Conservation (phyloP, 106 monocot genomes). For the Cymbidium sinense region DNA sequence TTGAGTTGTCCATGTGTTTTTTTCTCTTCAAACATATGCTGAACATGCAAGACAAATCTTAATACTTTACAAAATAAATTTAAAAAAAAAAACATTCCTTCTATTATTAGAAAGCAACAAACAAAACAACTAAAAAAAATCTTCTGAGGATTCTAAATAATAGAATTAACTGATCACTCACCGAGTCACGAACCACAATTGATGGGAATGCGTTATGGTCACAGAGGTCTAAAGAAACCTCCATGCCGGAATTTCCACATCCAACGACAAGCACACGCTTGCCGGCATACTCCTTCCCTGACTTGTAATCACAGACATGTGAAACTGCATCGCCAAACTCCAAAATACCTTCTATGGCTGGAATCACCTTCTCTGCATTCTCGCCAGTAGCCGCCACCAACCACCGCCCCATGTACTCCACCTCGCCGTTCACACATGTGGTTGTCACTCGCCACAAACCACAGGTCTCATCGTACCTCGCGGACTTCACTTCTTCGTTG, state of each 20-base stretch:
- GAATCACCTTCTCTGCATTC: slow-evolving; percentile 4
- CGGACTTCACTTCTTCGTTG: neutral
- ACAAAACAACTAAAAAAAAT: too few species aligned
- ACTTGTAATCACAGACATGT: slow-evolving; percentile 4
- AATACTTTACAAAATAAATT: too few species aligned
- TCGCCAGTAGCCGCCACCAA: slow-evolving; percentile 1
- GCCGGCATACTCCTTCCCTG: neutral
- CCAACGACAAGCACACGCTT: slow-evolving; percentile 1
- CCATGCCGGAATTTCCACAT: slow-evolving; percentile 7
- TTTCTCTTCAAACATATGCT: too few species aligned
- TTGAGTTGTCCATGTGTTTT: too few species aligned
- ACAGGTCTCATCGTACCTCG: neutral
- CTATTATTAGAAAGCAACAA: too few species aligned
- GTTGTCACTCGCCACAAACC: neutral
- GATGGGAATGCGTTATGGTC: neutral
- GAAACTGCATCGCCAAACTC: neutral
- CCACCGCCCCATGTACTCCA: slow-evolving; percentile 6
- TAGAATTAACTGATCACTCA: neutral
- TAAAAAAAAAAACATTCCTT: too few species aligned
- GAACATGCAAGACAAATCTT: too few species aligned
- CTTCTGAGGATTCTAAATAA: neutral
- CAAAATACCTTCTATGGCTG: neutral
- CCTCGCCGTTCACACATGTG: neutral
- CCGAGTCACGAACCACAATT: slow-evolving; percentile 7
- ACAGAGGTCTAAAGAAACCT: slow-evolving; percentile 1